These are phyloP conservation scores for Aspergillus oerlinghausenensis DNA, from an alignment of 2,329 filamentous ascomycete genomes.

Conservation along the genomic window DNA sequence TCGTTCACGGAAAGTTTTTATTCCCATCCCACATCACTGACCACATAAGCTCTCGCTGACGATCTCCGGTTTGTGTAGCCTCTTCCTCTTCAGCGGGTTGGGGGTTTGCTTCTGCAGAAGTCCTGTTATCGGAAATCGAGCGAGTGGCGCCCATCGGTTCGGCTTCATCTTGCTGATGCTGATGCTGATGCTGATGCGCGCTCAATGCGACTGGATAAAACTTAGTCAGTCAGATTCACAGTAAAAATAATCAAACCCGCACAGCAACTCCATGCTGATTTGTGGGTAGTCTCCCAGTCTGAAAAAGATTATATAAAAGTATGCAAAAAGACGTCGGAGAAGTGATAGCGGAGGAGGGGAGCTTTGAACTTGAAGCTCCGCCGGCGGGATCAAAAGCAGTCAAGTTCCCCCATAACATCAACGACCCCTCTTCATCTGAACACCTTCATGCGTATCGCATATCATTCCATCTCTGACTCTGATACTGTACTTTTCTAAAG, in stretches of 20 bases:
- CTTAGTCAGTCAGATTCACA: background rate
- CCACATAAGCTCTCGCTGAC: conserved; percentile 32
- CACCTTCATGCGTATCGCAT: background rate
- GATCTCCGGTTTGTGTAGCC: conserved; percentile 17
- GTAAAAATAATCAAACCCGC: background rate
- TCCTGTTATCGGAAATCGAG: conserved; percentile 20
- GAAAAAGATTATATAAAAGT: background rate
- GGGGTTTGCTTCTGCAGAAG: conserved; percentile 9
- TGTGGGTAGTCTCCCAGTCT: background rate
- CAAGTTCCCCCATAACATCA: background rate
- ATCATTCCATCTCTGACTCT: background rate
- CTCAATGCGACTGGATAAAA: background rate
- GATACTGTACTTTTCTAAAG: background rate
- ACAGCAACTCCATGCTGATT: background rate
- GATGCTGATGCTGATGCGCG: background rate
- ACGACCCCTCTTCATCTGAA: background rate
- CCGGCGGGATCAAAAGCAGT: background rate
- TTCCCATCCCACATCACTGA: conserved; percentile 13
- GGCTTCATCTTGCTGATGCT: conserved; percentile 1
- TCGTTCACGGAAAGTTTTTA: background rate
- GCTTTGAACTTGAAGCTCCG: background rate
- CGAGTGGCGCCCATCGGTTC: conserved; percentile 17
- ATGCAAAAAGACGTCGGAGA: background rate
- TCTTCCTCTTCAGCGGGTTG: conserved; percentile 6
- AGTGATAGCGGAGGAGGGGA: background rate